phyloP scores from a whole-genome alignment of 2,329 filamentous ascomycete species.

The Aspergillus awamori region DNA sequence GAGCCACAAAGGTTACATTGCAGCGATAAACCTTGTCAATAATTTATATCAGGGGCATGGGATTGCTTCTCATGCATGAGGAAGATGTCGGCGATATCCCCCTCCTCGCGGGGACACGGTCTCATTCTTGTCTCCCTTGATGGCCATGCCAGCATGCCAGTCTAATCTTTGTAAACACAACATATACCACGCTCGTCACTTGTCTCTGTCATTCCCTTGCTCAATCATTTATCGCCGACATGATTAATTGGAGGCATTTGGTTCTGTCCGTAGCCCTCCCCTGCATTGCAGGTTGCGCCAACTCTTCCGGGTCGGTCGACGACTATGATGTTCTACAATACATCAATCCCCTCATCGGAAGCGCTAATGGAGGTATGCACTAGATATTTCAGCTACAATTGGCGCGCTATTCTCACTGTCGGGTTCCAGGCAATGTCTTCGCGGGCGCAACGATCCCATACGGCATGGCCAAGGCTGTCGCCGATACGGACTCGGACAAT shows the following conservation, averaged over 20 bases:
- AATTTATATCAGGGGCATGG: not conserved
- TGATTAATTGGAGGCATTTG: conserved; percentile 8
- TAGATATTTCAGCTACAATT: too few relatives aligned
- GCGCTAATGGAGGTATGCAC: conserved; percentile 49
- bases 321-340: conserved; percentile 49
- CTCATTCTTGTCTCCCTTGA: conserved; percentile 6
- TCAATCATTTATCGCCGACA: not conserved
- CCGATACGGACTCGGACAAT: conserved; percentile 53
- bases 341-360: conserved; percentile 58
- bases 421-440: conserved; percentile 57
- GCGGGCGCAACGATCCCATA: conserved; percentile 59
- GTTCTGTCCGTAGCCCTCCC: conserved; percentile 15
- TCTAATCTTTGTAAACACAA: not conserved
- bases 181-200: not conserved
- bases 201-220: not conserved
- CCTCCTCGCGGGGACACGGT: not conserved
- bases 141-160: conserved; percentile 3
- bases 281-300: conserved; percentile 15
- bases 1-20: conserved; percentile 7
- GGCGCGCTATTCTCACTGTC: not conserved
- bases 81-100: not conserved
- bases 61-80: not conserved
- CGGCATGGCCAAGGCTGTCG: conserved; percentile 60
- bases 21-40: not conserved
- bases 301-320: conserved; percentile 17